Base-by-base conservation (phyloP, 2,329 filamentous ascomycete species). In the Stachybotrys chartarum region DNA sequence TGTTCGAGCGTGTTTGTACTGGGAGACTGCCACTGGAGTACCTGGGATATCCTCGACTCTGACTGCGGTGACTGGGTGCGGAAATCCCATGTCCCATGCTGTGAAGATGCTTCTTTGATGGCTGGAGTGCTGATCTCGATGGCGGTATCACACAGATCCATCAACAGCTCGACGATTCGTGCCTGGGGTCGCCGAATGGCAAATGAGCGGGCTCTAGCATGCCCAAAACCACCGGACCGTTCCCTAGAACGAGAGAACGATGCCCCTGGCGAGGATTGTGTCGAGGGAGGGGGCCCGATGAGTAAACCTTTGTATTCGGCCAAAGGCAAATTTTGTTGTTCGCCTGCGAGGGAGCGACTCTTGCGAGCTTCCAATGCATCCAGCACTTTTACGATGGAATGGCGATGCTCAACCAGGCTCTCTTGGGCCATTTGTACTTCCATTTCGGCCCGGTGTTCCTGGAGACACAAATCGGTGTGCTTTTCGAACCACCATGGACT, bases 401-500 rank as follows among this genome's bases (percentile, higher is more conserved):
- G 92, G 6, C 94, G 87, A 72, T 99, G 94, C 66, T 99, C 94
- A 7, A 87, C 88, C 51, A 99, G 77, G 59, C 84, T 91, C 67
- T 99, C 94, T 66, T 99, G 94, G 6, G 92, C 85, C 78, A 97
- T 87, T 68, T 99, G 93, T 5, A 99, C 91, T 64, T 97, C 93
- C 90, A 97, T 95, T 69, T 99, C 94, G 0, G 94, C 93, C 53
- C 89, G 87, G 68, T 99, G 94, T 69, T 99, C 94, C 68, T 97
- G 92, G 55, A 97, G 78, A 67, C 94, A 99, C 18, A 97, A 77
- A 65, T 99, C 95, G 2, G 93, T 96, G 69, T 99, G 94, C 71
- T 97, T 99, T 73, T 99, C 94, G 64, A 99, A 99, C 95, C 94
- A 99, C 94, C 94, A 99, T 0, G 93, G 91, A 5, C 91, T 91